Evolutionary conservation across 2,329 filamentous ascomycete genomes (phyloP).

Genomic region (Aspergillus sp.): DNA sequence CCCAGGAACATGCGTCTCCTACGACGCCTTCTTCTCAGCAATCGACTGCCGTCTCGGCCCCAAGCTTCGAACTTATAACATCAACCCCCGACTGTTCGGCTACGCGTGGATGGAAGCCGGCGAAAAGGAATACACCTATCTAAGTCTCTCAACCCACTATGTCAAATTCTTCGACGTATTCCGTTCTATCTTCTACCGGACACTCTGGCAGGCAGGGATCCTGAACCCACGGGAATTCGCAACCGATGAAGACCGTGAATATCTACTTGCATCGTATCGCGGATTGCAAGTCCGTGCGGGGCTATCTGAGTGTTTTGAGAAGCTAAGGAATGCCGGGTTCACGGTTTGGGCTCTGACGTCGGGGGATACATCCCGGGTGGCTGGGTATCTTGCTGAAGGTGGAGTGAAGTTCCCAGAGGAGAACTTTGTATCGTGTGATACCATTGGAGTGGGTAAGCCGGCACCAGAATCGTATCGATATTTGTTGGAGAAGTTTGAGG

Average conservation of each 20-base stretch:
- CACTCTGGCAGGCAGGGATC: background rate
- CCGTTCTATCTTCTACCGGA: background rate
- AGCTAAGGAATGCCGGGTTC: background rate
- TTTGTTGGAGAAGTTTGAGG: background rate
- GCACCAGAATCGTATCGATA: background rate
- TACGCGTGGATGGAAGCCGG: background rate
- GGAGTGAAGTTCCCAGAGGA: background rate
- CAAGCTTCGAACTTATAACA: background rate
- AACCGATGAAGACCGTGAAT: background rate
- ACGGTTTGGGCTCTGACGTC: background rate
- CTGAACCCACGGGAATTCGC: background rate
- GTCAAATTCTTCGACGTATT: background rate
- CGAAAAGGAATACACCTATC: background rate
- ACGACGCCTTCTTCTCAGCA: background rate
- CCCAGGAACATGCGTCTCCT: background rate
- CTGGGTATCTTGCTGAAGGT: background rate
- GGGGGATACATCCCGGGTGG: background rate
- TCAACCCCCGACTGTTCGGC: background rate
- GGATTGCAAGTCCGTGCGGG: background rate
- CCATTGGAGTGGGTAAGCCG: background rate
- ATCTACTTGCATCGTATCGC: background rate
- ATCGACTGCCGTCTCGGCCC: background rate
- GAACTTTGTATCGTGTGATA: background rate
- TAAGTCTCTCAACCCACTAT: background rate
- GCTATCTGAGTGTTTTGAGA: background rate